Conservation (phyloP, 257 asterid genomes). For the Gentiana macrophylla region DNA sequence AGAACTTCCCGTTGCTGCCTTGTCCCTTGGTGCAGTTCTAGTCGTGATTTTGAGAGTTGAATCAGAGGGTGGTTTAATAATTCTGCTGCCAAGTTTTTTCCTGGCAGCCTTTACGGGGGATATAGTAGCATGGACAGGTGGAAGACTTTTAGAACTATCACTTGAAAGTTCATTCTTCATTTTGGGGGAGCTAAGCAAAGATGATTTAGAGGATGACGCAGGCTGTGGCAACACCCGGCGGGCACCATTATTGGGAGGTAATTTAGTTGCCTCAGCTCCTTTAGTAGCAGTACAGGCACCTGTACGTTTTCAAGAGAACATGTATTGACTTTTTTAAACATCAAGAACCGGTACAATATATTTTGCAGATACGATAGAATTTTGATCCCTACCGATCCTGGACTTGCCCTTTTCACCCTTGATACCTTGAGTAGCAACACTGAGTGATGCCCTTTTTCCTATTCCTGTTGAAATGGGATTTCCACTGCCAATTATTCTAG, state of each 20-base stretch:
- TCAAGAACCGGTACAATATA: background rate
- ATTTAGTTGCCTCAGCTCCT: slow-evolving; percentile 48
- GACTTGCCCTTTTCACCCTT: slow-evolving; percentile 37
- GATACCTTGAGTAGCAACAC: slow-evolving; percentile 26
- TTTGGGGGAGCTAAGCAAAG: slow-evolving; percentile 32
- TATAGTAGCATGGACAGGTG: slow-evolving; percentile 36
- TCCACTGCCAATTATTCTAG: slow-evolving; percentile 32
- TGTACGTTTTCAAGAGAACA: slow-evolving; percentile 18
- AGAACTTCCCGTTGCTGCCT: slow-evolving; percentile 28
- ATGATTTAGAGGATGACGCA: slow-evolving; percentile 28
- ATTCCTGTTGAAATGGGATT: slow-evolving; percentile 28
- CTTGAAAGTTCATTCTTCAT: slow-evolving; percentile 39
- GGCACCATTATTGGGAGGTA: slow-evolving; percentile 28
- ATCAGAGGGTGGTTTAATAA: slow-evolving; percentile 24
- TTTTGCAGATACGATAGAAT: slow-evolving; percentile 3
- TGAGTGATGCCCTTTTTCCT: slow-evolving; percentile 48
- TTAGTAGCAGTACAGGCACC: slow-evolving; percentile 21
- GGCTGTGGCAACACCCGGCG: slow-evolving; percentile 51
- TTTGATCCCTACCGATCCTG: slow-evolving; percentile 29
- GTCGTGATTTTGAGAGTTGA: slow-evolving; percentile 46
- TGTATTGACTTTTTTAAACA: background rate
- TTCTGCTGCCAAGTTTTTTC: slow-evolving; percentile 41
- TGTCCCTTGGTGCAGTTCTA: slow-evolving; percentile 33
- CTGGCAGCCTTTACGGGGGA: slow-evolving; percentile 31
- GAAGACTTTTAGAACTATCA: slow-evolving; percentile 41